These are phyloP conservation scores for Phylloporus rhodoxanthus DNA, from an alignment of 768 basidiomycete genomes.

Conservation along the genomic window DNA sequence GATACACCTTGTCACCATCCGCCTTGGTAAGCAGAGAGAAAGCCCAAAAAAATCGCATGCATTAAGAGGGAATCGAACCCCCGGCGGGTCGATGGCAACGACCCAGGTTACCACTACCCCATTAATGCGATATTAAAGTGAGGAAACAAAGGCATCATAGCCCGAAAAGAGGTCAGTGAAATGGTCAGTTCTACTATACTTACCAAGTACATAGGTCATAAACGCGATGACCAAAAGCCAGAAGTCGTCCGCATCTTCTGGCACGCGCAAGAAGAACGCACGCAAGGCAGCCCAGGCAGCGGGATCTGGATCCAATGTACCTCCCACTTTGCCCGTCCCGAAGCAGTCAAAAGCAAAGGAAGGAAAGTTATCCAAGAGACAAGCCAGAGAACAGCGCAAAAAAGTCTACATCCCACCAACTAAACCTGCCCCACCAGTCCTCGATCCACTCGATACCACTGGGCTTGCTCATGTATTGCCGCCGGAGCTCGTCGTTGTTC, in stretches of 20 bases:
- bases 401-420: slow-evolving; percentile 86
- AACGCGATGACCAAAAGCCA: slow-evolving; percentile 37
- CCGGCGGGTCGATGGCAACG: slow-evolving; percentile 79
- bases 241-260: slow-evolving; percentile 80
- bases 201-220: too few relatives aligned
- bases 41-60: slow-evolving; percentile 31
- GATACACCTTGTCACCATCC: background rate
- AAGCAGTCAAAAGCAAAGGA: slow-evolving; percentile 44
- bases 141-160: too few relatives aligned
- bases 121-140: slow-evolving; percentile 34
- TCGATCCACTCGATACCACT: slow-evolving; percentile 82
- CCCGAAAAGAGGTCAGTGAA: too few relatives aligned
- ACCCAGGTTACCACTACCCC: slow-evolving; percentile 65
- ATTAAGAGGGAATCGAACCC: slow-evolving; percentile 87
- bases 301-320: slow-evolving; percentile 13
- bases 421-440: slow-evolving; percentile 66
- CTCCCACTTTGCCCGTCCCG: slow-evolving; percentile 33
- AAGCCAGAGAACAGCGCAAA: slow-evolving; percentile 65
- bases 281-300: slow-evolving; percentile 50
- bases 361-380: slow-evolving; percentile 38
- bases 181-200: too few relatives aligned
- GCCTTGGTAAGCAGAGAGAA: background rate
- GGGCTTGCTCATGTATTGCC: slow-evolving; percentile 72
- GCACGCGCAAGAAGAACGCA: slow-evolving; percentile 90
- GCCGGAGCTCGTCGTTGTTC: slow-evolving; percentile 75